Conservation (phyloP, 2,329 filamentous ascomycete species). For the Cordyceps pruinosa region DNA sequence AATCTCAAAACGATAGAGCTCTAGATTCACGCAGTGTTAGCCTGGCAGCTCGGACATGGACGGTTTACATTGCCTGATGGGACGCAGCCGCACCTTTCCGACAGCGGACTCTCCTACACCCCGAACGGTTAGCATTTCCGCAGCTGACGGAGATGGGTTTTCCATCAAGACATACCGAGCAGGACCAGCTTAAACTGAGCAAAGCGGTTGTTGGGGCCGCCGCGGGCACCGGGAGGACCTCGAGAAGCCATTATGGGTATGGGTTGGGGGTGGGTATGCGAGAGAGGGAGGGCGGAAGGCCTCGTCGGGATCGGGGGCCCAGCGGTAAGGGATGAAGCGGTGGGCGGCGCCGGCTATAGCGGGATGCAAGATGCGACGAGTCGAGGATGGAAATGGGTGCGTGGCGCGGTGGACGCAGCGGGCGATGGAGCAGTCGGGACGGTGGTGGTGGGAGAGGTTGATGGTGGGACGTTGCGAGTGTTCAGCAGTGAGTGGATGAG, state of each 20-base stretch:
- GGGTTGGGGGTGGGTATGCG: slow-evolving; percentile 18
- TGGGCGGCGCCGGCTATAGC: neutral
- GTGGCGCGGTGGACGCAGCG: neutral
- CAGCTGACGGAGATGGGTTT: neutral
- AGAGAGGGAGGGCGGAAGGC: slow-evolving; percentile 2
- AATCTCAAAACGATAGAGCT: slow-evolving; percentile 97
- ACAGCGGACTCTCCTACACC: slow-evolving; percentile 88
- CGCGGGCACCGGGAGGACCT: slow-evolving; percentile 56
- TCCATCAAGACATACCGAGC: slow-evolving; percentile 59
- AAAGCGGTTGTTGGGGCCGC: slow-evolving; percentile 73
- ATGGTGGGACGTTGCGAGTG: slow-evolving; percentile 9
- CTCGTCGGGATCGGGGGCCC: neutral
- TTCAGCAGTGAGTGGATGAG: slow-evolving; percentile 5
- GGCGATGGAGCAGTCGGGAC: neutral
- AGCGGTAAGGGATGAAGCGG: neutral
- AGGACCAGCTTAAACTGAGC: slow-evolving; percentile 99
- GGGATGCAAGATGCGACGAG: neutral
- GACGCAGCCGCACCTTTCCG: slow-evolving; percentile 67
- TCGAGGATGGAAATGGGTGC: neutral
- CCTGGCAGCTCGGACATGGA: slow-evolving; percentile 7
- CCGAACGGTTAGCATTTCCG: slow-evolving; percentile 30
- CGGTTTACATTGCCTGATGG: neutral
- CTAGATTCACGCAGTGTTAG: slow-evolving; percentile 39
- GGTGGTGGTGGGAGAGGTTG: slow-evolving; percentile 3
- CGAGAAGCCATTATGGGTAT: slow-evolving; percentile 71